phyloP scores from a whole-genome alignment of 73 alveolate genomes.

The Tetrahymena thermophila region DNA sequence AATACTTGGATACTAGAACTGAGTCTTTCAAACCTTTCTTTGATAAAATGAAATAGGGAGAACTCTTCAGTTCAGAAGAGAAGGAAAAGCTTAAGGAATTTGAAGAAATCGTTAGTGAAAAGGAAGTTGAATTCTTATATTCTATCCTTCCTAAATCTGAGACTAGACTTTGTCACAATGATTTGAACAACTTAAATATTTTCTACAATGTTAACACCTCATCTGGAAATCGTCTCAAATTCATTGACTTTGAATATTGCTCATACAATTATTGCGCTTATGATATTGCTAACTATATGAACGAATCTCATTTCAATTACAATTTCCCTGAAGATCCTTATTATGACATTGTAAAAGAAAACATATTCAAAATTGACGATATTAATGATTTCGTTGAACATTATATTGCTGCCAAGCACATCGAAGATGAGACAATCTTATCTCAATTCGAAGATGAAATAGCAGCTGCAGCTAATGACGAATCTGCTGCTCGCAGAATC shows the following conservation, averaged over 20 bases:
- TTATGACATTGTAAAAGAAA: slow-evolving; percentile 25
- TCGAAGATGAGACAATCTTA: background rate
- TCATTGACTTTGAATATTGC: slow-evolving; percentile 39
- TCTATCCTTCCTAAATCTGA: background rate
- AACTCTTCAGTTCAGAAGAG: background rate
- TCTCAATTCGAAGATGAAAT: background rate
- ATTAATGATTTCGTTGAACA: background rate
- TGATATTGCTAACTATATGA: slow-evolving; percentile 38
- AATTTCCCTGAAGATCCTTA: slow-evolving; percentile 35
- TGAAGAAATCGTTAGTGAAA: background rate
- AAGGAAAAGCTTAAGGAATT: background rate
- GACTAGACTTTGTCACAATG: background rate
- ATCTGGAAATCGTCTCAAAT: background rate
- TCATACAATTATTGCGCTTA: slow-evolving; percentile 31
- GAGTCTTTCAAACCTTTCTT: background rate
- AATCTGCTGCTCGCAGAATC: background rate
- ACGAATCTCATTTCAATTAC: slow-evolving; percentile 35
- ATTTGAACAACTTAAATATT: background rate
- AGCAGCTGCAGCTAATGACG: background rate
- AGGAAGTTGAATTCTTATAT: background rate
- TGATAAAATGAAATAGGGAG: background rate
- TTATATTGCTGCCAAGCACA: background rate
- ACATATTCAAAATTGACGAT: background rate
- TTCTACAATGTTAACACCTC: background rate
- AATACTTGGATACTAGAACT: background rate